Evolutionary conservation across 2,329 filamentous ascomycete genomes (phyloP).

Genomic region (Sporothrix mexicana): DNA sequence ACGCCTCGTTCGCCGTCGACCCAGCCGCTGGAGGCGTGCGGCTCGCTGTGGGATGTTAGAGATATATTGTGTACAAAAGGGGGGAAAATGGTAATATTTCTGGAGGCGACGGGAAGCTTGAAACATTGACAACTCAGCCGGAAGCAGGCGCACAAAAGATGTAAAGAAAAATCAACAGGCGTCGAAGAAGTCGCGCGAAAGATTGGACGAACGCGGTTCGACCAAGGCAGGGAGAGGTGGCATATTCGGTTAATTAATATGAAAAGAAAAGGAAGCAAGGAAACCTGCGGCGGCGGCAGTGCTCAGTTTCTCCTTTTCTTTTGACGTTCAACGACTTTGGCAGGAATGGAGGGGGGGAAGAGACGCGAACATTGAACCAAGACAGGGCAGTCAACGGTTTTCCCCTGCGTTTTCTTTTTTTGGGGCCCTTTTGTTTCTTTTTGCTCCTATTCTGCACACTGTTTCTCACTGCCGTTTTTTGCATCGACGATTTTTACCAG

Average conservation of each 20-base stretch:
- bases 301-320: no score
- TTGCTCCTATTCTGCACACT: neutral
- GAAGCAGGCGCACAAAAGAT: neutral
- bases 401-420: conserved; percentile 3
- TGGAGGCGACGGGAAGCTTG: neutral
- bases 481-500: neutral
- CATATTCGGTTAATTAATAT: neutral
- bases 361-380: neutral
- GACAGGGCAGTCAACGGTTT: neutral
- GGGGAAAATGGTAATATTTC: neutral
- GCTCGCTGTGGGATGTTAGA: neutral
- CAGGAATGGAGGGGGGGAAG: conserved; percentile 12
- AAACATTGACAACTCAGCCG: conserved; percentile 8
- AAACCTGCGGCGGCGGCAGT: neutral
- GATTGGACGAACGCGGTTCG: neutral
- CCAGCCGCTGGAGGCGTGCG: neutral
- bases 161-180: neutral
- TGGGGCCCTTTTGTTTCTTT: neutral
- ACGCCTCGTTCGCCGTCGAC: neutral
- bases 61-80: neutral
- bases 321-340: neutral
- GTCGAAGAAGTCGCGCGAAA: neutral
- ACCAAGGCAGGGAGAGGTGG: conserved; percentile 4
- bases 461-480: conserved; percentile 6
- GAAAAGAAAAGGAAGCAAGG: neutral